Percentiles rank a stretch among this genome's conserved stretches.
phyloP scores from a whole-genome alignment of 108 stramenopile genomes.

The Discostella stelligeroides region DNA sequence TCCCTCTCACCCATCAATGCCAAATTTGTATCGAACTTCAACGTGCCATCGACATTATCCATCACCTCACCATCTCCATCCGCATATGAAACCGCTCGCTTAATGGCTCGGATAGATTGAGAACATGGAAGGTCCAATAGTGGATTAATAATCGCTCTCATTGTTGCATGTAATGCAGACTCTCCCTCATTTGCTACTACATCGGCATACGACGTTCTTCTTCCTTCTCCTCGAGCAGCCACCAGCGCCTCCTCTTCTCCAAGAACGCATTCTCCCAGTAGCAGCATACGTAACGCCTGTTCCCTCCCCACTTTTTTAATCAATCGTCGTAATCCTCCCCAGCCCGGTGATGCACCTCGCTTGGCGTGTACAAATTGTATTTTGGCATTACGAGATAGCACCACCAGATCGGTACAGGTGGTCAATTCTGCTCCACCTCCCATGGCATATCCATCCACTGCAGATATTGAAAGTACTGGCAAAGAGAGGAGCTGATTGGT shows the following conservation, averaged over 20 bases:
- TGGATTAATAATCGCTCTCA: constrained; percentile 36
- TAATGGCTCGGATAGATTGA: constrained; percentile 41
- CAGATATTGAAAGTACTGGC: constrained; percentile 30
- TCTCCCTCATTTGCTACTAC: constrained; percentile 33
- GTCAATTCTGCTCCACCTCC: constrained; percentile 51
- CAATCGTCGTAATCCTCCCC: constrained; percentile 44
- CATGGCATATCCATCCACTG: constrained; percentile 39
- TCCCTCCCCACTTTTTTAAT: constrained; percentile 29
- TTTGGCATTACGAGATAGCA: constrained; percentile 23
- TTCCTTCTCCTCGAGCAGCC: neutral
- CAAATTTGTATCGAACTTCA: constrained; percentile 18
- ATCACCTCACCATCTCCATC: constrained; percentile 43
- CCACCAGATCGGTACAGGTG: constrained; percentile 45
- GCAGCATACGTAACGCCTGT: constrained; percentile 39
- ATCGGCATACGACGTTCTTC: constrained; percentile 24
- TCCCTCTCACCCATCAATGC: constrained; percentile 37
- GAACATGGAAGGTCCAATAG: constrained; percentile 40
- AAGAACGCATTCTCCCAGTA: constrained; percentile 30
- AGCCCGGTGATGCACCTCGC: constrained; percentile 42
- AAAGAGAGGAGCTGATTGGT: constrained; percentile 38
- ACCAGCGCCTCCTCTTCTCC: constrained; percentile 29
- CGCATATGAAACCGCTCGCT: constrained; percentile 29
- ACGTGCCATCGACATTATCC: constrained; percentile 5
- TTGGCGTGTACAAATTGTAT: constrained; percentile 44
- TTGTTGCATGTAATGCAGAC: constrained; percentile 35